phyloP scores from a whole-genome alignment of 176 grass and related monocot genomes.

The Oropetium thomaeum region DNA sequence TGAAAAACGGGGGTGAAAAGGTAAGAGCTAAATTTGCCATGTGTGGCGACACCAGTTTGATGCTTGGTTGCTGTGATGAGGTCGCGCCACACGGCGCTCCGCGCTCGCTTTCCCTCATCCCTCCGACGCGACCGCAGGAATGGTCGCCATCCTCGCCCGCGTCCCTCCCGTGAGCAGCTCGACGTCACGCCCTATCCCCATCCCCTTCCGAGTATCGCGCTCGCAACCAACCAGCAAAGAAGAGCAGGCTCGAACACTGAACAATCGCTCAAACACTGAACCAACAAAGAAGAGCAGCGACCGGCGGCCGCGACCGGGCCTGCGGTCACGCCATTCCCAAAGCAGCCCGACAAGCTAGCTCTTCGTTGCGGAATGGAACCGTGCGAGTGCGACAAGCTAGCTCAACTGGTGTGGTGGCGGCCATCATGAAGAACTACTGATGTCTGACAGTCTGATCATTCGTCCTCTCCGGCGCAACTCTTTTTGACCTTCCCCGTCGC shows the following conservation, averaged over 20 bases:
- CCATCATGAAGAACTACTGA: neutral
- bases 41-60: neutral
- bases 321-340: neutral
- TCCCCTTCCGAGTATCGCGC: no score
- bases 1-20: conserved; percentile 34
- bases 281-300: no score
- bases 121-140: neutral
- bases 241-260: neutral
- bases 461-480: neutral
- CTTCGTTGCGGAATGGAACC: neutral
- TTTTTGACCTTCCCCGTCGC: no score
- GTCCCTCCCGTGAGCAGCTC: neutral
- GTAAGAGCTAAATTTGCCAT: neutral
- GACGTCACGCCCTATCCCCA: no score
- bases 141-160: neutral
- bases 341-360: neutral
- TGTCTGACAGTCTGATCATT: no score
- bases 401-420: neutral
- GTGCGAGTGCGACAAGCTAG: neutral
- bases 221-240: neutral
- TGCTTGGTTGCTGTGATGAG: neutral
- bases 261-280: neutral
- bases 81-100: neutral
- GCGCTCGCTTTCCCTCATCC: neutral
- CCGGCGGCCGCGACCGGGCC: neutral